Evolutionary conservation across 78 protist genomes (phyloP).

Genomic region (Isochrysis galbana): DNA sequence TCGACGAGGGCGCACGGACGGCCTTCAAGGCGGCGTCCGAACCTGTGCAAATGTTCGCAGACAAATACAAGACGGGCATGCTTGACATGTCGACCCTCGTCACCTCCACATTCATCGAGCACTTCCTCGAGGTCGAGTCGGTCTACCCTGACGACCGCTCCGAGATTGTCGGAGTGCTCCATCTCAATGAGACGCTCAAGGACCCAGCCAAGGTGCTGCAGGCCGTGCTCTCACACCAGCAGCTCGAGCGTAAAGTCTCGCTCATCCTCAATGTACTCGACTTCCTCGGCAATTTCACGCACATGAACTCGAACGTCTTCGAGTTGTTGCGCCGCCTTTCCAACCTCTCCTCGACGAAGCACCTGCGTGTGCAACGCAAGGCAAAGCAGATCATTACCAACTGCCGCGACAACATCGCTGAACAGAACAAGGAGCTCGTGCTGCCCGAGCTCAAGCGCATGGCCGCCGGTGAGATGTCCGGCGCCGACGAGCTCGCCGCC

Average conservation of each 20-base stretch:
- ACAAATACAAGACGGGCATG: neutral
- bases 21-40: neutral
- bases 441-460: neutral
- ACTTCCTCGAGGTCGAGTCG: neutral
- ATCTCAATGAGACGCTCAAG: neutral
- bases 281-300: constrained; percentile 2
- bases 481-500: neutral
- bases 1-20: neutral
- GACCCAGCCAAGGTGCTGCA: neutral
- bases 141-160: neutral
- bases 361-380: neutral
- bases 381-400: neutral
- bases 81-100: neutral
- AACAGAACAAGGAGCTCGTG: neutral
- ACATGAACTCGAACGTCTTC: neutral
- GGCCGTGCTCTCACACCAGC: constrained; percentile 8
- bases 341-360: neutral
- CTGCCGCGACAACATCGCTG: neutral
- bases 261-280: constrained; percentile 9
- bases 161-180: neutral
- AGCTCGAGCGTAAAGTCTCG: constrained; percentile 2
- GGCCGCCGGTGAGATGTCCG: neutral
- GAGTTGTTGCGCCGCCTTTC: neutral
- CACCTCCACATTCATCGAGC: neutral
- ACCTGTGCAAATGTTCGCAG: neutral